A percentile compares a stretch with the other conserved stretches of the same genome.
Evolutionary conservation across 495 filamentous ascomycete genomes (phyloP).

Genomic region (Neurospora cerealis): DNA sequence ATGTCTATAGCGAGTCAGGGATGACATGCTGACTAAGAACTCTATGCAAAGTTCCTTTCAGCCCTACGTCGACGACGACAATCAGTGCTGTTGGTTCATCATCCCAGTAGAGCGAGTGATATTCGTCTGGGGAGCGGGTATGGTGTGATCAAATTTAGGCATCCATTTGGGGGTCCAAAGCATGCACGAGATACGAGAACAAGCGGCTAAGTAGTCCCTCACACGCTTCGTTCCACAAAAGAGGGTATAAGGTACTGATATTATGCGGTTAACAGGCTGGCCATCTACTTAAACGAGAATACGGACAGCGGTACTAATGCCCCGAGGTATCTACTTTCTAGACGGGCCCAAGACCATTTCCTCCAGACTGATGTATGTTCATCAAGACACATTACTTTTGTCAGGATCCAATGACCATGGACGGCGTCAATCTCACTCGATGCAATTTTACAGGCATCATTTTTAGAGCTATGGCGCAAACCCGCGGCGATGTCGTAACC

Average conservation of each 20-base stretch:
- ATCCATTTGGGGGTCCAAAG: neutral
- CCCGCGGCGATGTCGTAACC: neutral
- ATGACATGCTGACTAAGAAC: neutral
- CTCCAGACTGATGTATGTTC: neutral
- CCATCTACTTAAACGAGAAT: neutral
- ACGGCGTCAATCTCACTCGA: neutral
- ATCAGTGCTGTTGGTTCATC: neutral
- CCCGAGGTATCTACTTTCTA: neutral
- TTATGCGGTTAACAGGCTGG: neutral
- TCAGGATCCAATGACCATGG: neutral
- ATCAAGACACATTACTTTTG: neutral
- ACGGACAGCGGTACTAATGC: neutral
- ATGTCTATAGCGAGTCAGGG: neutral
- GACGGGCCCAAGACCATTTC: neutral
- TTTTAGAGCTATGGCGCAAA: neutral
- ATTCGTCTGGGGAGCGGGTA: neutral
- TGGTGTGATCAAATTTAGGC: neutral
- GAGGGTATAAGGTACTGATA: neutral
- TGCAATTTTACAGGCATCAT: neutral
- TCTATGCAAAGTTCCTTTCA: neutral
- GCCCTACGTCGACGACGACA: neutral
- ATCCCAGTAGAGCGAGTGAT: neutral
- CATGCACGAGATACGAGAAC: neutral
- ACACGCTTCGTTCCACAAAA: neutral
- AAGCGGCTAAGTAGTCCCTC: neutral